Evolutionary conservation across 2,329 filamentous ascomycete genomes (phyloP).

Genomic region (Fusarium anguioides): DNA sequence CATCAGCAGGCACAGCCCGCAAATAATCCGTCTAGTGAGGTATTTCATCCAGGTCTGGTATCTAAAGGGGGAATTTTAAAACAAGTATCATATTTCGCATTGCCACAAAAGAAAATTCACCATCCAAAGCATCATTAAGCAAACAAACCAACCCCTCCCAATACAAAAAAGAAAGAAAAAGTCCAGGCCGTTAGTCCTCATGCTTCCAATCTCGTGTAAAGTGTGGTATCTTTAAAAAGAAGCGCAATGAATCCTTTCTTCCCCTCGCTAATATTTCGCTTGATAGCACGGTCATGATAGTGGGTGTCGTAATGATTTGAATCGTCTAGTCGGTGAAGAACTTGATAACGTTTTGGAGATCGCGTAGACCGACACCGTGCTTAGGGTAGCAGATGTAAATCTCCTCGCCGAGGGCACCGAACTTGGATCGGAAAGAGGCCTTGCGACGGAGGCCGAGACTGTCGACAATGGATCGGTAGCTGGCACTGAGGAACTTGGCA

Average conservation of each 20-base stretch:
- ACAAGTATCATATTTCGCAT: conserved; percentile 16
- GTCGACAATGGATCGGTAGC: conserved; percentile 84
- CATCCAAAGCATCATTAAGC: conserved; percentile 17
- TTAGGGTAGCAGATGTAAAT: conserved; percentile 92
- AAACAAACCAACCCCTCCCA: background rate
- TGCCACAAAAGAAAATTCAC: conserved; percentile 10
- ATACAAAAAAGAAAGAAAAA: background rate
- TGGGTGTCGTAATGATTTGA: background rate
- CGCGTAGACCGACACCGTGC: conserved; percentile 83
- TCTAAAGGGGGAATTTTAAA: conserved; percentile 37
- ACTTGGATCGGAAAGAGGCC: conserved; percentile 90
- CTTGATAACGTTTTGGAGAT: conserved; percentile 85
- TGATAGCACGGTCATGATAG: conserved; percentile 1
- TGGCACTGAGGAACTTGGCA: conserved; percentile 82
- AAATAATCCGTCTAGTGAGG: conserved; percentile 32
- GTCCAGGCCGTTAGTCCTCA: conserved; percentile 24
- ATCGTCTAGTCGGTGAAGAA: conserved; percentile 81
- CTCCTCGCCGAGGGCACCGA: conserved; percentile 84
- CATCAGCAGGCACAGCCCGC: conserved; percentile 30
- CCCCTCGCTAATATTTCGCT: conserved; percentile 7
- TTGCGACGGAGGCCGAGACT: conserved; percentile 86
- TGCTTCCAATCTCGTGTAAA: conserved; percentile 17
- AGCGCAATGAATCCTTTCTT: conserved; percentile 5
- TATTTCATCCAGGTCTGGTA: conserved; percentile 39
- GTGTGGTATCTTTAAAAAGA: conserved; percentile 31